Evolutionary conservation across 495 filamentous ascomycete genomes (phyloP).

Genomic region (Copromyces sp.): DNA sequence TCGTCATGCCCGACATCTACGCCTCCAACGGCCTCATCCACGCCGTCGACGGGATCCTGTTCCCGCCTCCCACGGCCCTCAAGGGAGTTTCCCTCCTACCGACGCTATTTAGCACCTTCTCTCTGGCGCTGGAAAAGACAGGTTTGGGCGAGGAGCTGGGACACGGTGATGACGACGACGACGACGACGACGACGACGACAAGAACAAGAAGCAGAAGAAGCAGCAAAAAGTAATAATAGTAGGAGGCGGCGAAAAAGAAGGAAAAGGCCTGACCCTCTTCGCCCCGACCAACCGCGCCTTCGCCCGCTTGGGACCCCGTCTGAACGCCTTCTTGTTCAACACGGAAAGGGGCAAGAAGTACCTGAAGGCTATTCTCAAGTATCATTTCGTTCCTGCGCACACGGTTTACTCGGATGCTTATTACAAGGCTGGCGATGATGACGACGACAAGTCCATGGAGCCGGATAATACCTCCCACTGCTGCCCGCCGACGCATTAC

Average conservation of each 20-base stretch:
- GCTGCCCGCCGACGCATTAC: conserved; percentile 32
- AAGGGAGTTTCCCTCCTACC: conserved; percentile 59
- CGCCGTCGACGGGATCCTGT: conserved; percentile 56
- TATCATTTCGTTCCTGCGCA: conserved; percentile 69
- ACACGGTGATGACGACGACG: not conserved
- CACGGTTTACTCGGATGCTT: conserved; percentile 76
- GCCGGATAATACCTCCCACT: conserved; percentile 1
- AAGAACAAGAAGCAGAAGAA: not conserved
- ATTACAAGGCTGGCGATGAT: conserved; percentile 37
- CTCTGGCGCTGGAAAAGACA: conserved; percentile 59
- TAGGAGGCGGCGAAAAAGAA: not conserved
- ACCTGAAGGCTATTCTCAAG: conserved; percentile 60
- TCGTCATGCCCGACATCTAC: conserved; percentile 55
- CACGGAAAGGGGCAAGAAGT: conserved; percentile 53
- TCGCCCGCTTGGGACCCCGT: conserved; percentile 53
- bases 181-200: not conserved
- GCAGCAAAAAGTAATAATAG: not conserved
- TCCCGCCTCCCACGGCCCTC: conserved; percentile 56
- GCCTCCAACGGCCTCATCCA: conserved; percentile 72
- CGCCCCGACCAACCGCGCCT: conserved; percentile 67
- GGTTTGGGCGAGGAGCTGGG: conserved; percentile 37
- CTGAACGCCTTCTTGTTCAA: conserved; percentile 71
- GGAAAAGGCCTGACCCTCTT: conserved; percentile 52
- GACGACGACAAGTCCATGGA: conserved; percentile 5
- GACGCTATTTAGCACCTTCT: conserved; percentile 62